Base-by-base conservation (phyloP, 2,329 filamentous ascomycete genomes). In the Beauveria medogensis region DNA sequence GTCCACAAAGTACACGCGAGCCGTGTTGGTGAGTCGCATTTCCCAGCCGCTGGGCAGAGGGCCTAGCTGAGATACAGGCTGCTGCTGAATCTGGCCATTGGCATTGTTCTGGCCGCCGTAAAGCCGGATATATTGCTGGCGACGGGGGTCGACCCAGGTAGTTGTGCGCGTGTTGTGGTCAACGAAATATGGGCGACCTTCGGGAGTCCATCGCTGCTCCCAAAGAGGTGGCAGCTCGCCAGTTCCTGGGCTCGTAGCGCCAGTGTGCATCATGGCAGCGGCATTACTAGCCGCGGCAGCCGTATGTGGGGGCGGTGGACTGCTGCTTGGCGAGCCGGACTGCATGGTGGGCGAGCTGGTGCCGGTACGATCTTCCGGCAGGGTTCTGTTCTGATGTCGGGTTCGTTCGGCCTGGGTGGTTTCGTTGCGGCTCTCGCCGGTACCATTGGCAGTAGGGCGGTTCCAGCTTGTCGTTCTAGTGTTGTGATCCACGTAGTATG, bases 401-500 rank as follows among this genome's bases (percentile, higher is more conserved):
- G 92, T 88, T 64, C 94, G 89, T 76, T 99, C 94, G 55, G 94
- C 87, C 71, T 96, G 91, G 46, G 93, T 97, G 64, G 92, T 92
- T 66, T 92, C 89, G 65, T 80, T 88, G 63, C 92, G 85, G 46
- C 69, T 67, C 64, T 92, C 88, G 54, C 85, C 86, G 51, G 89
- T 86, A 63, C 88, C 92, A 69, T 88, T 89, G 63, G 87, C 87
- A 44, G 91, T 89, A 8, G 94, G 94, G 63, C 94, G 82, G 67
- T 90, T 93, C 94, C 94, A 99, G 67, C 93, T 97, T 1, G 94
- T 99, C 60, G 94, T 93, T 68, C 94, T 83, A 7, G 92, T 96
- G 73, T 97, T 97, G 73, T 97, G 94, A 70, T 99, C 94, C 57
- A 99, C 94, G 72, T 97, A 99, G 72, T 99, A 99, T 24, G 93